A percentile compares a stretch with the other conserved stretches of the same genome.
These are phyloP conservation scores for Circinella minor DNA, from an alignment of 371 early-diverging fungal species.

Conservation along the genomic window DNA sequence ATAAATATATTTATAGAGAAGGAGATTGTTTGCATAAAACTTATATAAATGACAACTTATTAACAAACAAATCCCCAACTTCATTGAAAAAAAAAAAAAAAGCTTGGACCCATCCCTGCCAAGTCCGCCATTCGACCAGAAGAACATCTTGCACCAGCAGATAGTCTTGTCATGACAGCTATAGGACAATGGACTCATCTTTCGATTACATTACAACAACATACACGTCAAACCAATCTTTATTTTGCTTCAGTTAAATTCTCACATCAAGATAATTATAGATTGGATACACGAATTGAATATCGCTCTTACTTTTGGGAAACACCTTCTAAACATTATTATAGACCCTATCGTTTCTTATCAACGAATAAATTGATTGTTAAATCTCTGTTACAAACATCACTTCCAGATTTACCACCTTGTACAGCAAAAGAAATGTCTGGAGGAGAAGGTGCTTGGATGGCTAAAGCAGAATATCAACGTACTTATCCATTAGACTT, in stretches of 20 bases:
- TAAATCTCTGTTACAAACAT: background rate
- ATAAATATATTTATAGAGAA: too few relatives aligned
- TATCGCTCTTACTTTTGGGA: constrained; percentile 52
- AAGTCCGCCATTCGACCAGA: constrained; percentile 33
- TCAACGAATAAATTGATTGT: constrained; percentile 39
- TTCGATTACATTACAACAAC: constrained; percentile 37
- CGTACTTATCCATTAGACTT: constrained; percentile 26
- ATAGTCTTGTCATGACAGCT: constrained; percentile 43
- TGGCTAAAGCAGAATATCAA: constrained; percentile 28
- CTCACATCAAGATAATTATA: constrained; percentile 35
- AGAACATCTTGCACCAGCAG: constrained; percentile 39
- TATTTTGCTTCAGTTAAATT: constrained; percentile 44
- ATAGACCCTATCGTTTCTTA: constrained; percentile 34
- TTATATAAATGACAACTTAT: too few relatives aligned
- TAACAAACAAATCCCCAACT: background rate
- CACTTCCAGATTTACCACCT: constrained; percentile 14
- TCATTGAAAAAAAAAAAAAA: background rate
- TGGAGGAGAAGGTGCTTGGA: constrained; percentile 35
- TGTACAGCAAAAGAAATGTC: constrained; percentile 23
- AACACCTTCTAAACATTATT: constrained; percentile 36
- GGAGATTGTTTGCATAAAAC: too few relatives aligned
- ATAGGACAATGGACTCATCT: constrained; percentile 28
- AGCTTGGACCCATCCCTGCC: constrained; percentile 47
- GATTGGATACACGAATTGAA: constrained; percentile 32
- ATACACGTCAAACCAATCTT: constrained; percentile 31